Base-by-base conservation (phyloP, 73 alveolate genomes). In the Paramecium biaurelia region DNA sequence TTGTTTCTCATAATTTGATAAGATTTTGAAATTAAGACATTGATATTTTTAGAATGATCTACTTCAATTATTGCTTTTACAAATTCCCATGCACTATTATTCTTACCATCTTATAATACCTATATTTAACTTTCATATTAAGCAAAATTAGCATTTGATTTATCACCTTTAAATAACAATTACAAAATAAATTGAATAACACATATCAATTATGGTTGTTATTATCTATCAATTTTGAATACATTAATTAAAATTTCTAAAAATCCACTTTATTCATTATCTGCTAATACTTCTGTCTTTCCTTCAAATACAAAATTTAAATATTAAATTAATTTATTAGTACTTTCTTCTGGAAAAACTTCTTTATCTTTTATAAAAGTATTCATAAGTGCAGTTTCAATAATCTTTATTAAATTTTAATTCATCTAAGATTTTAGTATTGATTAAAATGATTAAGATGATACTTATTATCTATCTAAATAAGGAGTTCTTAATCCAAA, bases 251-350 rank as follows among this genome's bases (percentile, higher is more conserved):
- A 11, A 2, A 74, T 74, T 34, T 34, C 87, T 37, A 34, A 12
- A n/a, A 37, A 74, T 37, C 87, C 87, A 28, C 87, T 24, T 28
- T 28, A 14, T n/a, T 37, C 38, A n/a, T 20, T 15, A 9, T 41
- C 85, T 67, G 41, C 87, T 30, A 63, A 30, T 41, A 74, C 87
- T 15, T 41, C 87, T 9, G 45, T 41, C 0, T 74, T 74, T n/a
- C 87, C 87, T n/a, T 74, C 59, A 18, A 74, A 34, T 34, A 74
- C 28, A 23, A 74, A 74, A 74, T n/a, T 41, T n/a, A 74, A n/a
- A 41, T 3, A 74, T 74, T 74, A 9, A 32, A 74, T 34, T 3
- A 74, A 14, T 23, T 23, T 74, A 34, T 37, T 41, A 0, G 57
- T 37, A 14, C 12, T 41, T 5, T 74, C 15, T 5, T 34, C 87